Base-by-base conservation (phyloP, 1,284 basidiomycete species). In the Ganoderma lingzhi region DNA sequence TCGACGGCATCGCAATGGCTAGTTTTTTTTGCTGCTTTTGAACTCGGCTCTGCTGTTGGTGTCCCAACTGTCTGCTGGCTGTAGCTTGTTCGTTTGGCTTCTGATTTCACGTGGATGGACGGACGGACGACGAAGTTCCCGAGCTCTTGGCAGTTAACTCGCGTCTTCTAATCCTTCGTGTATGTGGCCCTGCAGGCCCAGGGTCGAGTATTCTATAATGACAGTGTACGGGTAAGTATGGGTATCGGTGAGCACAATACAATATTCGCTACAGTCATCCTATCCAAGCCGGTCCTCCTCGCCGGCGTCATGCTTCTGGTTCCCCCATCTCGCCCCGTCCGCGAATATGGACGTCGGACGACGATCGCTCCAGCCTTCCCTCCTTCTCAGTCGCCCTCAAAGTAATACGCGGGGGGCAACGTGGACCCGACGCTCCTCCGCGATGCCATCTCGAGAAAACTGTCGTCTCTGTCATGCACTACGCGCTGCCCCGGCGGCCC, bases 391-490 rank as follows among this genome's bases (percentile, higher is more conserved):
- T 58, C 56, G 17, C 23, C 23, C 23, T 35, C 35, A 8, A 59
- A 59, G 17, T 39, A 9, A 42, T 69, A 69, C 15, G 67, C 66
- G 10, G 67, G 65, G 12, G 70, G 70, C 60, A 69, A 44, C 12
- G 62, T 67, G 14, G 67, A 71, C 19, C 56, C n/a, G 12, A 17
- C 37, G 10, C 32, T 59, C 35, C 19, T 59, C 56, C 56, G 35
- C 56, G 35, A 23, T 0, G 17, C 56, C 56, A 59, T 12, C n/a
- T 59, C 56, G 6, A 60, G 45, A 15, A 60, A 30, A 19, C 55
- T 69, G 48, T 67, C 58, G 39, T 32, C 28, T 23, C 19, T 19
- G 12, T 59, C 65, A 0, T 64, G 23, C 23, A 23, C 17, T 19
- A 59, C 32, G 12, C 62, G 61, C 3, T 53, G 51, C 0, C 58